Conservation (phyloP, 2,329 filamentous ascomycete genomes). For the Knoxdaviesia capensis region DNA sequence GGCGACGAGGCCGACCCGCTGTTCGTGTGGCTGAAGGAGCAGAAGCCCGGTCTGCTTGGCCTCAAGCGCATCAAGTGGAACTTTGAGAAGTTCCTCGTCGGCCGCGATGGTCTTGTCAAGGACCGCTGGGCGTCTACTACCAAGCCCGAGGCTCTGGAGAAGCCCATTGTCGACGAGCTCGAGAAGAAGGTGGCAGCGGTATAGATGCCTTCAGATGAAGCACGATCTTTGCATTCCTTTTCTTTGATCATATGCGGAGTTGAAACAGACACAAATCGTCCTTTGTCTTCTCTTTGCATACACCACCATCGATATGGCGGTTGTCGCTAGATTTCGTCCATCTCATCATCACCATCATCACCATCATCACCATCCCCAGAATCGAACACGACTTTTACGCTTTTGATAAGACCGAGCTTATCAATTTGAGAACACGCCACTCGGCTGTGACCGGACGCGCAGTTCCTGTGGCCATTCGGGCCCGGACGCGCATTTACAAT, state of each 20-base stretch:
- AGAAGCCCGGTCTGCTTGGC: slow-evolving; percentile 68
- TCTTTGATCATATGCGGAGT: not conserved
- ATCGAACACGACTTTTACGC: no score
- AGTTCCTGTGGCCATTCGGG: no score
- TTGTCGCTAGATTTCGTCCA: not conserved
- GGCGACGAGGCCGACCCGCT: slow-evolving; percentile 62
- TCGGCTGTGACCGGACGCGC: no score
- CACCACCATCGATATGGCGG: no score
- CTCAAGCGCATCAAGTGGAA: slow-evolving; percentile 96
- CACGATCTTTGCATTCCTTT: not conserved
- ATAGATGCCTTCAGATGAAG: not conserved
- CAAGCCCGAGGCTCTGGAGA: slow-evolving; percentile 67
- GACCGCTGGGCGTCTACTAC: slow-evolving; percentile 72
- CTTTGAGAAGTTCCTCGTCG: slow-evolving; percentile 95
- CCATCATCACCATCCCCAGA: not conserved
- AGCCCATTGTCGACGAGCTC: slow-evolving; percentile 55
- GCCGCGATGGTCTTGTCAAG: slow-evolving; percentile 68
- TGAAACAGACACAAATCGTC: no score
- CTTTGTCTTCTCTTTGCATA: no score
- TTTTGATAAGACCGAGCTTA: no score
- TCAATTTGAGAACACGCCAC: no score
- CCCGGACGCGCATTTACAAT: no score
- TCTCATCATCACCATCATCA: not conserved
- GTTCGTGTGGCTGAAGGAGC: slow-evolving; percentile 53
- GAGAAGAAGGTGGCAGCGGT: not conserved